Base-by-base conservation (phyloP, 1,139 yeast genomes). In the Candida tunisiensis region DNA sequence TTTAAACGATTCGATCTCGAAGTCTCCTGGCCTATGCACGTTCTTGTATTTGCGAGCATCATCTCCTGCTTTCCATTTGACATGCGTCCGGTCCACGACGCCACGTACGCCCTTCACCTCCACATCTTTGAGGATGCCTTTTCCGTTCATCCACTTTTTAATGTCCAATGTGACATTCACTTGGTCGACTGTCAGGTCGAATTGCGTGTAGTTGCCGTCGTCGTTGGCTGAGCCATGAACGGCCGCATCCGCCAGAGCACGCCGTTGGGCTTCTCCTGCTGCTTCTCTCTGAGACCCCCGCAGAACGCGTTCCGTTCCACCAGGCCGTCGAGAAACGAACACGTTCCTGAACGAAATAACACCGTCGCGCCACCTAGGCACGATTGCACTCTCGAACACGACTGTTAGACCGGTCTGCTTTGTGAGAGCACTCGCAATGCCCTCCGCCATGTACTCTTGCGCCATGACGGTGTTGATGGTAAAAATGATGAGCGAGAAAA, bases 171-270 rank as follows among this genome's bases (percentile, higher is more conserved):
- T 73, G 1, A 88, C 69, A 30, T 75, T 74, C 6, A 85, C 75
- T 35, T 78, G 80, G 36, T 85, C 94, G 15, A 88, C 75, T 0
- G 93, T 80, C 21, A 88, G 51, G 49, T 88, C 98, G 48, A 77
- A 88, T 45, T 88, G 98, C 0, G 98, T 85, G 47, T 85, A 88
- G 48, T 88, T 88, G 1, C 95, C 95, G 45, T 82, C 93, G 40
- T 85, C 93, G 21, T 53, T 62, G 8, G 51, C 57, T 15, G 56
- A 47, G 19, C 27, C 27, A 8, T 39, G 45, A 10, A 36, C 45
- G 3, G 41, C 49, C 2, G 45, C 46, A 9, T 16, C 23, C 6
- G 18, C 25, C 15, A 22, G 10, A 11, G 26, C 16, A 11, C n/a
- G 15, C 13, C 12, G 32, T 9, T 16, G 13, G 42, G 62, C 65